Conservation (phyloP, 2,329 filamentous ascomycete genomes). For the Ilyonectria mors-panacis region DNA sequence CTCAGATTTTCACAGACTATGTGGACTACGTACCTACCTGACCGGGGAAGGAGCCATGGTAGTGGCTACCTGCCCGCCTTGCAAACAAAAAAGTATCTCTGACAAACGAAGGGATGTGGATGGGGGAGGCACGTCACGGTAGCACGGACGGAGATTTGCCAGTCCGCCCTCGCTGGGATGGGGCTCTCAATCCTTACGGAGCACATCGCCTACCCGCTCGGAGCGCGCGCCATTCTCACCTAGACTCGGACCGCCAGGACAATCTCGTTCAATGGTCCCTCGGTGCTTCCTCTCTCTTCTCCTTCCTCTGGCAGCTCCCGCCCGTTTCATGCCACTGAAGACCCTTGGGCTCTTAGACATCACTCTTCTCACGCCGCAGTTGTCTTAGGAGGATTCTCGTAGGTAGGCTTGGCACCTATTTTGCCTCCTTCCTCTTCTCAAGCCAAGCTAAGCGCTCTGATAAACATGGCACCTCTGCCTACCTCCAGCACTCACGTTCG, state of each 20-base stretch:
- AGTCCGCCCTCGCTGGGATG: conserved; percentile 20
- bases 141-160: conserved; percentile 33
- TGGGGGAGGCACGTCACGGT: conserved; percentile 10
- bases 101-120: conserved; percentile 22
- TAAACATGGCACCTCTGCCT: background rate
- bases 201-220: background rate
- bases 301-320: background rate
- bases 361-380: background rate
- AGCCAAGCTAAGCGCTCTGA: background rate
- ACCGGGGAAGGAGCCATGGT: conserved; percentile 20
- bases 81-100: conserved; percentile 27
- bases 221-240: conserved; percentile 10
- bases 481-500: background rate
- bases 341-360: background rate
- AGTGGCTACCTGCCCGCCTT: conserved; percentile 21
- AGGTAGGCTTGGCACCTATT: background rate
- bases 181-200: conserved; percentile 1
- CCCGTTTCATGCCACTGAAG: background rate
- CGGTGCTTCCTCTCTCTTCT: background rate
- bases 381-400: background rate
- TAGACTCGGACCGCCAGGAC: background rate
- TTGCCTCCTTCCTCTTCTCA: background rate
- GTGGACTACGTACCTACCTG: conserved; percentile 26
- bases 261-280: background rate
- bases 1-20: conserved; percentile 17